A percentile compares a stretch with the other conserved stretches of the same genome.
Evolutionary conservation across 208 protist genomes (phyloP).

Genomic region (Leishmania gerbilli): DNA sequence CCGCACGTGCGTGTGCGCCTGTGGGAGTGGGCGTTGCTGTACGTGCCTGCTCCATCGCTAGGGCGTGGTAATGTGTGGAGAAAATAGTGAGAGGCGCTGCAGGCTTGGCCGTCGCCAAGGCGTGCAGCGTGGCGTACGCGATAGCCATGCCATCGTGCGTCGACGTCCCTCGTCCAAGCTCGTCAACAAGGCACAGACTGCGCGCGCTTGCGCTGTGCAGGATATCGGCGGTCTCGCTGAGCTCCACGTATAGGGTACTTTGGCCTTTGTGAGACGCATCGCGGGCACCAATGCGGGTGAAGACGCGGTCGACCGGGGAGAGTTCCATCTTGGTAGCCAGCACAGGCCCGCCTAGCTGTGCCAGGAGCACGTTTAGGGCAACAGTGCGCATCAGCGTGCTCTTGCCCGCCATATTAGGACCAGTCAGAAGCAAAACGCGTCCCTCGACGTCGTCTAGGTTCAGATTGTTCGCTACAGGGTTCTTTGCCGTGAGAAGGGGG

Average conservation of each 20-base stretch:
- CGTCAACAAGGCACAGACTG: constrained; percentile 98
- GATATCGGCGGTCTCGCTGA: constrained; percentile 92
- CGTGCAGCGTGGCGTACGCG: constrained; percentile 93
- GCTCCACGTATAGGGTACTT: constrained; percentile 98
- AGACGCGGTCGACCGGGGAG: constrained; percentile 95
- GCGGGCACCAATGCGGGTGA: constrained; percentile 97
- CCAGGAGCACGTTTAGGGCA: constrained; percentile 94
- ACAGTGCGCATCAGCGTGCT: constrained; percentile 96
- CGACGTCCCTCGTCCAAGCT: constrained; percentile 97
- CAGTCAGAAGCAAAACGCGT: constrained; percentile 93
- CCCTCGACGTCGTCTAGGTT: constrained; percentile 81
- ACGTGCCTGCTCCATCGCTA: constrained; percentile 86
- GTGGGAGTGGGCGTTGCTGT: neutral
- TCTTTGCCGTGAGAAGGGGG: constrained; percentile 29
- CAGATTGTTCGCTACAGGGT: constrained; percentile 71
- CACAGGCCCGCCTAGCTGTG: constrained; percentile 97
- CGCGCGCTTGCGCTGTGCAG: constrained; percentile 86
- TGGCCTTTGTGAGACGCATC: constrained; percentile 97
- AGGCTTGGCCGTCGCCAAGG: constrained; percentile 47
- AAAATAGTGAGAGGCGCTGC: constrained; percentile 90
- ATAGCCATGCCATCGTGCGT: constrained; percentile 98
- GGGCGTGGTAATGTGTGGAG: constrained; percentile 98
- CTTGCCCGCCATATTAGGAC: constrained; percentile 99
- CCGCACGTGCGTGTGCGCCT: constrained; percentile 8
- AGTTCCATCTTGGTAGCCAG: constrained; percentile 68